Evolutionary conservation across 148 eudicot species (phyloP).

Genomic region (Talinum fruticosum): DNA sequence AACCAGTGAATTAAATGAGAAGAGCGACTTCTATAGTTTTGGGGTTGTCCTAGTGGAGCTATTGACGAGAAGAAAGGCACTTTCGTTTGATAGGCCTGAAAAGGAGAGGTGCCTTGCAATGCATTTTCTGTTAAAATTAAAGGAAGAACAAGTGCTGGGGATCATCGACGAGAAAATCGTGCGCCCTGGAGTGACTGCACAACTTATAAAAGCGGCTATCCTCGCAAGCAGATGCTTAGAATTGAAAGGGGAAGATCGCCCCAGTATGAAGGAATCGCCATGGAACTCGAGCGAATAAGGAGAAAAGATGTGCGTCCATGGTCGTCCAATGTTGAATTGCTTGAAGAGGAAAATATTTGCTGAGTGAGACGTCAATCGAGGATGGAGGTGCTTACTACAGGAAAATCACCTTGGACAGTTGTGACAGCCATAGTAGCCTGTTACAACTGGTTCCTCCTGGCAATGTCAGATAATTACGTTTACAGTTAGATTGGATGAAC

Average conservation of each 20-base stretch:
- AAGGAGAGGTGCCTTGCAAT: constrained; percentile 11
- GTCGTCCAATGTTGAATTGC: not conserved
- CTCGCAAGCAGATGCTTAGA: constrained; percentile 21
- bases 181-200: too few relatives aligned
- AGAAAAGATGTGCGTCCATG: constrained; percentile 7
- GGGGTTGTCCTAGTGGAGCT: constrained; percentile 28
- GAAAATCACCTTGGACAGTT: not conserved
- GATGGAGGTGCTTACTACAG: too few relatives aligned
- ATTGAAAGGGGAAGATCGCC: constrained; percentile 24
- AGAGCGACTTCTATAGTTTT: constrained; percentile 30
- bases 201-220: constrained; percentile 16
- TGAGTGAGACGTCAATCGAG: not conserved
- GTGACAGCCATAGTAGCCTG: not conserved
- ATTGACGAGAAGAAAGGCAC: constrained; percentile 13
- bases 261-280: constrained; percentile 28
- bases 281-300: constrained; percentile 19
- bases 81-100: constrained; percentile 7
- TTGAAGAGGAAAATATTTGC: constrained; percentile 13
- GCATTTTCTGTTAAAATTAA: constrained; percentile 15
- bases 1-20: constrained; percentile 21
- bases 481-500: too few relatives aligned
- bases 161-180: constrained; percentile 14
- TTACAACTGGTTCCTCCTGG: not conserved
- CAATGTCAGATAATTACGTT: not conserved
- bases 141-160: constrained; percentile 10